Base-by-base conservation (phyloP, 1,139 yeast genomes). In the Protomyces inundatus region DNA sequence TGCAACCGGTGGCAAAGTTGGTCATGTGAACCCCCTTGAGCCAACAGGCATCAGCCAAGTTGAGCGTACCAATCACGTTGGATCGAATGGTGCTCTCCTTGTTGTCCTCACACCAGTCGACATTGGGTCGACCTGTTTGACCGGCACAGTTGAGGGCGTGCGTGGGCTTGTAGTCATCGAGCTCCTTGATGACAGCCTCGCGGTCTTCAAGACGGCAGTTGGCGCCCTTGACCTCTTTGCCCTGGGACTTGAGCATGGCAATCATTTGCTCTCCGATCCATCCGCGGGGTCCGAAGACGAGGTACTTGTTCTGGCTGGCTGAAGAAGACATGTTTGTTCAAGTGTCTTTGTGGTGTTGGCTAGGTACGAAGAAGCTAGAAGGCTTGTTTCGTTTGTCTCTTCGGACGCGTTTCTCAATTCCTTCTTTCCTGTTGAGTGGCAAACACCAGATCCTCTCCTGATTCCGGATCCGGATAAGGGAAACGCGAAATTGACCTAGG, bases 61-160 rank as follows among this genome's bases (percentile, higher is more conserved):
- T 73, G 64, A 88, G 78, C 52, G 76, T 73, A 16, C 97, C 97
- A 2, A 88, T 77, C 1, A 88, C 80, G 36, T 58, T 58, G 16
- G 63, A 58, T 34, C 63, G 63, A 30, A 58, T 58, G 35, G 63
- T 58, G n/a, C 55, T 55, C 33, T 58, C 55, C 57, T 58, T 58
- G 57, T 58, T 58, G 63, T 52, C 56, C 57, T 58, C 63, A 35
- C 63, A 58, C 63, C 63, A 58, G 53, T 58, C 63, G 42, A 58
- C 63, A 30, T 58, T 58, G 23, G 63, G 63, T 34, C 63, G 51
- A 23, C 63, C 63, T 12, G 63, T 58, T 52, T 52, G 57, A 30
- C 63, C 63, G 14, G 63, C 63, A 23, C 63, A 58, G 37, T 58
- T 58, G 53, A 58, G 63, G 42, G 53, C 63, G 36, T 58, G 63